Evolutionary conservation across 1,284 basidiomycete genomes (phyloP).

Genomic region (Coniferiporia weirii): DNA sequence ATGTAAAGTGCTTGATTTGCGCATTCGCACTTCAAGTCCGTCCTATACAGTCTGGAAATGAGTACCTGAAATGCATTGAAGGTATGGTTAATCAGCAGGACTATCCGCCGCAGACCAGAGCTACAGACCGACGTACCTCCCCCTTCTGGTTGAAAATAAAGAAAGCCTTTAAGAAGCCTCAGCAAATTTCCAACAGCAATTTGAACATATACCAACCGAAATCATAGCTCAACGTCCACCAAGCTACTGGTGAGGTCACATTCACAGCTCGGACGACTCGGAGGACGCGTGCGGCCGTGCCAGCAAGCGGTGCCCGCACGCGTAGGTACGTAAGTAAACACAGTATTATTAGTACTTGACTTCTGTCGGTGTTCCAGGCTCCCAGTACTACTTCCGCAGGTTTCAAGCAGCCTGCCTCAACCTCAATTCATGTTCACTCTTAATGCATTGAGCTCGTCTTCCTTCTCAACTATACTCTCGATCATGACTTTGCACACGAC

Average conservation of each 20-base stretch:
- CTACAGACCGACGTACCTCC: conserved; percentile 54
- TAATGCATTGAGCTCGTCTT: no score
- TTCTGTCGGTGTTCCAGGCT: no score
- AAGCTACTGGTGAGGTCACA: background rate
- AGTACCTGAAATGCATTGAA: conserved; percentile 57
- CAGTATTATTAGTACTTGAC: no score
- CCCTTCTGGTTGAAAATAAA: conserved; percentile 99
- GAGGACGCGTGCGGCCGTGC: conserved; percentile 7
- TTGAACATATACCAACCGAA: conserved; percentile 21
- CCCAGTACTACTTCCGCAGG: no score
- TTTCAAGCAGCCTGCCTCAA: no score
- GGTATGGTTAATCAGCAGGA: conserved; percentile 9
- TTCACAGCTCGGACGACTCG: no score
- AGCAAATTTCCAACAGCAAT: background rate
- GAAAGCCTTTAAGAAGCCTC: conserved; percentile 64
- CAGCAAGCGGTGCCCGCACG: no score
- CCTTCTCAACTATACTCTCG: no score
- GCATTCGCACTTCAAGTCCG: conserved; percentile 81
- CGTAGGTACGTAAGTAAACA: no score
- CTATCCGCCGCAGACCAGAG: background rate
- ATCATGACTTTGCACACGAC: no score
- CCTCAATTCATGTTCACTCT: no score
- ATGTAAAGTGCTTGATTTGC: conserved; percentile 12
- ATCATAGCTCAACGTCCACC: conserved; percentile 22
- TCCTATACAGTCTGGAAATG: conserved; percentile 88